Percentiles rank a stretch among this genome's conserved stretches.
These are phyloP conservation scores for Saccharomyces paradoxus DNA, from an alignment of 805 yeast genomes.

Conservation along the genomic window DNA sequence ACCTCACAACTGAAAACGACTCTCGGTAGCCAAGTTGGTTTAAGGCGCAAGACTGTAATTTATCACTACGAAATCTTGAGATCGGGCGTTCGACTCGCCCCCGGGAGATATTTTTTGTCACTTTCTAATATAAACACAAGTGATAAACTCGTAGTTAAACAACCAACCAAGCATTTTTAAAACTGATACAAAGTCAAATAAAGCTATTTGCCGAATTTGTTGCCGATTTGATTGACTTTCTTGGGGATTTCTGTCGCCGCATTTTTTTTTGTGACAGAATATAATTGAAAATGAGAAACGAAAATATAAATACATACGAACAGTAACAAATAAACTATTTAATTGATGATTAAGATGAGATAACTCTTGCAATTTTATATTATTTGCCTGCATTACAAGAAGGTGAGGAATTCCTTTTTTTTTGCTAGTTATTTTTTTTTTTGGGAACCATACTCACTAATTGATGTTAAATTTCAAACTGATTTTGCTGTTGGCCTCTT, in stretches of 20 bases:
- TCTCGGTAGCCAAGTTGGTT: slow-evolving; percentile 9
- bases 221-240: too few relatives aligned
- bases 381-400: background rate
- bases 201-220: too few relatives aligned
- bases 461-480: background rate
- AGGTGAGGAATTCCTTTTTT: background rate
- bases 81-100: slow-evolving; percentile 27
- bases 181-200: background rate
- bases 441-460: slow-evolving; percentile 32
- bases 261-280: background rate
- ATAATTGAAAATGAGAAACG: background rate
- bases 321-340: background rate
- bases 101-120: slow-evolving; percentile 17
- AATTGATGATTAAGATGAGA: background rate
- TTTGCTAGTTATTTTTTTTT: slow-evolving; percentile 11
- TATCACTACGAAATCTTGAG: slow-evolving; percentile 15
- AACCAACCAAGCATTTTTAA: background rate
- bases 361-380: background rate
- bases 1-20: background rate
- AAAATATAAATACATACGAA: background rate
- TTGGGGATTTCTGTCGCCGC: background rate
- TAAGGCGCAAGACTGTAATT: slow-evolving; percentile 13
- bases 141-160: too few relatives aligned
- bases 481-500: background rate
- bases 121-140: background rate